Percentiles rank a stretch among this genome's conserved stretches.
Conservation (phyloP, 768 basidiomycete species). For the Tricholoma hemisulphureum region DNA sequence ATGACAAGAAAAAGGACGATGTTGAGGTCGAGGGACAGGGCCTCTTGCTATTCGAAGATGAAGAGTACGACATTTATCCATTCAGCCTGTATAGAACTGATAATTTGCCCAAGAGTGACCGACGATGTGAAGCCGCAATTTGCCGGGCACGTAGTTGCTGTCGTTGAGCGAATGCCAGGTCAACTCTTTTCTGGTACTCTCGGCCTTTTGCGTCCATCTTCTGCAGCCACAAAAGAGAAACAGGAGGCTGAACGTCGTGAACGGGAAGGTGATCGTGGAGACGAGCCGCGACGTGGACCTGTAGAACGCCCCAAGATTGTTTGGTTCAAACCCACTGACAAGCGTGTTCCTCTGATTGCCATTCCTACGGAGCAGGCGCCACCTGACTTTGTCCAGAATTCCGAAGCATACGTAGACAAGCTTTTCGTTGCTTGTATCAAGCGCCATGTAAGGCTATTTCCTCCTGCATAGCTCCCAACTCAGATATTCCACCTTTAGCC, state of each 20-base stretch:
- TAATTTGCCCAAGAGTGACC: conserved; percentile 62
- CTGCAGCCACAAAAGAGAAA: conserved; percentile 97
- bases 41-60: conserved; percentile 93
- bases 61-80: conserved; percentile 60
- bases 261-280: conserved; percentile 89
- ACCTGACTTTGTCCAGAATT: conserved; percentile 91
- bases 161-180: conserved; percentile 98
- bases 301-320: conserved; percentile 97
- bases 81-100: conserved; percentile 4
- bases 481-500: conserved; percentile 51
- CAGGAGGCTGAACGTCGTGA: conserved; percentile 97
- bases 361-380: conserved; percentile 99
- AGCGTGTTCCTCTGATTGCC: conserved; percentile 96
- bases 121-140: conserved; percentile 98
- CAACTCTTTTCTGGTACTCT: conserved; percentile 98
- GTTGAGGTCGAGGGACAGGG: conserved; percentile 99
- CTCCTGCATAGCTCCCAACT: conserved; percentile 3
- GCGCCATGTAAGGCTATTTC: conserved; percentile 70
- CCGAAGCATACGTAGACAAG: conserved; percentile 85
- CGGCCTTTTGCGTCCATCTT: conserved; percentile 91
- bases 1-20: conserved; percentile 99
- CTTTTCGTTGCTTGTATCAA: conserved; percentile 99
- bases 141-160: conserved; percentile 99
- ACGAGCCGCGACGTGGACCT: conserved; percentile 73
- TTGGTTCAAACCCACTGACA: conserved; percentile 99